These are phyloP conservation scores for Zanthoxylum bungeanum DNA, from an alignment of 345 rosid genomes.

Conservation along the genomic window DNA sequence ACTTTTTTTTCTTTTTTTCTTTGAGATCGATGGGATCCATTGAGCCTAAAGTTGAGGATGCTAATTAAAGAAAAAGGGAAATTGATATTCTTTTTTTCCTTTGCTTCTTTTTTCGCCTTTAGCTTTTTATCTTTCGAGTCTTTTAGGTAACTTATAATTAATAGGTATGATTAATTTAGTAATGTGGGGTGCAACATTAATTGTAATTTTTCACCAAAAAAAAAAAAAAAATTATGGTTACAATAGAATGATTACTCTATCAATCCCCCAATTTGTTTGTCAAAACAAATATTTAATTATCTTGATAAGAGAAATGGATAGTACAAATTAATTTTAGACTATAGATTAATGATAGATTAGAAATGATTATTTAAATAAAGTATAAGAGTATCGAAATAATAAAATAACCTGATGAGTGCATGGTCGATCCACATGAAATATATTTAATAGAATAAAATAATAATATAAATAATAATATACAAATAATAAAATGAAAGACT, in stretches of 20 bases:
- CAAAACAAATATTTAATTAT: no score
- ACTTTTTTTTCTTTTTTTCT: no score
- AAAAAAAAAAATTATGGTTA: background rate
- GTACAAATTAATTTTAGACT: background rate
- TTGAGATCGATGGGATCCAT: background rate
- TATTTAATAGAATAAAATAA: no score
- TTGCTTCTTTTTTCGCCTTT: background rate
- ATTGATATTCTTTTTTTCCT: background rate
- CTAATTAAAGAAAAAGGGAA: no score
- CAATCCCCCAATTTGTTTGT: background rate
- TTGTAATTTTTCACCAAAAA: background rate
- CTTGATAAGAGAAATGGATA: background rate
- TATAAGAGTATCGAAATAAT: no score
- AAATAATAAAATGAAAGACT: no score
- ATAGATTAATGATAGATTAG: background rate
- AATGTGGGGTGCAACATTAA: conserved; percentile 5
- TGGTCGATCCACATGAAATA: no score
- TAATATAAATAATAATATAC: no score
- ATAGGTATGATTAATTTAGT: conserved; percentile 2
- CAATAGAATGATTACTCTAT: background rate
- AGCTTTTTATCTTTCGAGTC: background rate
- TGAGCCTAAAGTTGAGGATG: background rate
- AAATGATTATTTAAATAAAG: no score
- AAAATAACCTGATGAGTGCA: no score
- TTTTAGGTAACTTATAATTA: background rate